Evolutionary conservation across 768 basidiomycete species (phyloP).

Genomic region (Holtermanniella nyarrowii): DNA sequence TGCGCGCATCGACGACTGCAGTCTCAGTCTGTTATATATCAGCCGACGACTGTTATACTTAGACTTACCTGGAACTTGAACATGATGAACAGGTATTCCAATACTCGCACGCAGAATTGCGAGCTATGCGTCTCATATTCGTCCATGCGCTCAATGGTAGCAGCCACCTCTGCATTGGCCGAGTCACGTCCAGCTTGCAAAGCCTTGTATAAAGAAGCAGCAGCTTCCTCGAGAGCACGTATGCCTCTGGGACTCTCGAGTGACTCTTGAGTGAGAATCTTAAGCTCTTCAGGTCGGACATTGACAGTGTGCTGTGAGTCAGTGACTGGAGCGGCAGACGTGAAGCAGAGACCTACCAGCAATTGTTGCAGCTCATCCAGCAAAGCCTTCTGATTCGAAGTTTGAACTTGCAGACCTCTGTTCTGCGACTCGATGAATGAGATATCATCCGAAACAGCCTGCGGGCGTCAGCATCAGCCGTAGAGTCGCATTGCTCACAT

Average conservation of each 20-base stretch:
- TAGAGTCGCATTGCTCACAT: slow-evolving; percentile 49
- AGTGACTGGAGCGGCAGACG: neutral
- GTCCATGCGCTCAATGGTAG: slow-evolving; percentile 81
- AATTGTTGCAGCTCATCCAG: slow-evolving; percentile 77
- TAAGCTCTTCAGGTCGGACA: slow-evolving; percentile 66
- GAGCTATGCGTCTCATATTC: slow-evolving; percentile 82
- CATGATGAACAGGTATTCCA: slow-evolving; percentile 84
- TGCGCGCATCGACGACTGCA: slow-evolving; percentile 7
- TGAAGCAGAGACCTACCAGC: slow-evolving; percentile 48
- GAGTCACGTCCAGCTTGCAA: slow-evolving; percentile 74
- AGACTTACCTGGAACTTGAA: slow-evolving; percentile 68
- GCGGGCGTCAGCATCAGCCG: neutral
- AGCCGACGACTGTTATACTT: neutral
- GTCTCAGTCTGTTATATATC: slow-evolving; percentile 3
- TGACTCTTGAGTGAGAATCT: slow-evolving; percentile 76
- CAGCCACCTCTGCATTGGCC: slow-evolving; percentile 70
- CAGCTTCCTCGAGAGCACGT: slow-evolving; percentile 66
- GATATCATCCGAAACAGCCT: slow-evolving; percentile 95
- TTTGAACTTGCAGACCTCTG: slow-evolving; percentile 92
- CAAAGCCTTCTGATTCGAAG: slow-evolving; percentile 81
- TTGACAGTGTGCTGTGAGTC: slow-evolving; percentile 73
- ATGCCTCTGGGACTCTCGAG: slow-evolving; percentile 70
- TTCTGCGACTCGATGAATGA: slow-evolving; percentile 92
- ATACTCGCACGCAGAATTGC: slow-evolving; percentile 85
- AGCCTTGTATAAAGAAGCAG: slow-evolving; percentile 86